A percentile compares a stretch with the other conserved stretches of the same genome.
These are phyloP conservation scores for Tephrocybe sp. DNA, from an alignment of 768 basidiomycete species.

Conservation along the genomic window DNA sequence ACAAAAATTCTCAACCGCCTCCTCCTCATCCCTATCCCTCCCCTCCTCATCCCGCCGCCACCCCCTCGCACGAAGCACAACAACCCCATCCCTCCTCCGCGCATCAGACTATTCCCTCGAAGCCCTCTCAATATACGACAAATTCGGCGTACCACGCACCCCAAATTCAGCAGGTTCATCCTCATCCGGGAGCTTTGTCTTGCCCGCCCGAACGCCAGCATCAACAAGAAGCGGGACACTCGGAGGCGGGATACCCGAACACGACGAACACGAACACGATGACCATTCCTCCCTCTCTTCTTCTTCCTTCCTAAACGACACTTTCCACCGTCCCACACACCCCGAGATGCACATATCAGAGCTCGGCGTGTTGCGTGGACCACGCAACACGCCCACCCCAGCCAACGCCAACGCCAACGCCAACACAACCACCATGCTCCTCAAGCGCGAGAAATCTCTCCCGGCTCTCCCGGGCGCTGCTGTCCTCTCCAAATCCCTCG, in stretches of 20 bases:
- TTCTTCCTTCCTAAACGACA: not conserved
- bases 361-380: no score
- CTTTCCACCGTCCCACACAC: not conserved
- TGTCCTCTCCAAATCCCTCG: not conserved
- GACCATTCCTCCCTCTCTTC: no score
- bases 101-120: not conserved
- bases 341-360: not conserved
- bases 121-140: not conserved
- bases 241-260: not conserved
- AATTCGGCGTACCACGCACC: no score
- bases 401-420: no score
- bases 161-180: no score
- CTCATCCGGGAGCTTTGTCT: not conserved
- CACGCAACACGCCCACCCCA: no score
- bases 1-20: constrained; percentile 8
- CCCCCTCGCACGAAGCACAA: not conserved
- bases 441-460: constrained; percentile 2
- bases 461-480: not conserved
- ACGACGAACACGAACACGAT: not conserved
- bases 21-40: constrained; percentile 26
- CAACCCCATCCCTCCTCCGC: not conserved
- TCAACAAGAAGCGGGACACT: not conserved
- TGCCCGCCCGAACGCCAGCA: not conserved
- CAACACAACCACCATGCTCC: no score
- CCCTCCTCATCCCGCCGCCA: constrained; percentile 3